Conservation (phyloP, 2,329 filamentous ascomycete species). For the Aspergillus intermedius region DNA sequence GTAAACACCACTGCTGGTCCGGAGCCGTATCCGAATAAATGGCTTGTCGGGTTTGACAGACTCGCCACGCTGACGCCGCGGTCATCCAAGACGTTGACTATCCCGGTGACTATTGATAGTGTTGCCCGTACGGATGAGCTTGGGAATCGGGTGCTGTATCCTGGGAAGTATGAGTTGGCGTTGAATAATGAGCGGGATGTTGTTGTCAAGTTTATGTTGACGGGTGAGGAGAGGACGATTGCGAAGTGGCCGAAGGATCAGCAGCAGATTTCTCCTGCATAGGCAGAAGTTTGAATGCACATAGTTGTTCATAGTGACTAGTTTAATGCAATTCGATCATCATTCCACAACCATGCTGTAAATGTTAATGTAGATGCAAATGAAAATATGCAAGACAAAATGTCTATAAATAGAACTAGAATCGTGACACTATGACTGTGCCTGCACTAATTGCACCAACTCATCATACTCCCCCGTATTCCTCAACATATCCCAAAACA, state of each 20-base stretch:
- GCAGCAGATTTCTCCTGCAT: slow-evolving; percentile 15
- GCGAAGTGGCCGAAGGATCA: slow-evolving; percentile 29
- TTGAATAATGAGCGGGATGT: slow-evolving; percentile 36
- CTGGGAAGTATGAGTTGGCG: slow-evolving; percentile 36
- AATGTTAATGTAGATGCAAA: no score
- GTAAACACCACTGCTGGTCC: slow-evolving; percentile 34
- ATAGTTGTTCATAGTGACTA: no score
- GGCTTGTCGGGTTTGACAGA: slow-evolving; percentile 36
- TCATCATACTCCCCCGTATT: slow-evolving; percentile 23
- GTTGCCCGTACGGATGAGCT: slow-evolving; percentile 31
- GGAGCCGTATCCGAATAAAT: slow-evolving; percentile 36
- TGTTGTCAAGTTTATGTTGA: slow-evolving; percentile 27
- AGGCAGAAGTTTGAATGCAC: background rate
- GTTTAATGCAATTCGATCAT: no score
- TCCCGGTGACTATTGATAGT: slow-evolving; percentile 34
- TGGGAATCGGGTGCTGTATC: slow-evolving; percentile 36
- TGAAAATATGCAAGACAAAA: no score
- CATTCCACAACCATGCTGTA: no score
- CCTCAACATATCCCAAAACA: slow-evolving; percentile 21
- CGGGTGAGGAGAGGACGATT: slow-evolving; percentile 25
- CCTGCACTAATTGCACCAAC: slow-evolving; percentile 13
- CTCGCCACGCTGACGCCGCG: slow-evolving; percentile 20
- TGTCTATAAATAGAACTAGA: no score
- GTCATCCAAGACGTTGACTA: slow-evolving; percentile 17
- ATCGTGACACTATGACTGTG: background rate